Percentiles rank a stretch among this genome's conserved stretches.
These are phyloP conservation scores for Elaeis oleifera DNA, from an alignment of 202 grass and related monocot species.

Conservation along the genomic window DNA sequence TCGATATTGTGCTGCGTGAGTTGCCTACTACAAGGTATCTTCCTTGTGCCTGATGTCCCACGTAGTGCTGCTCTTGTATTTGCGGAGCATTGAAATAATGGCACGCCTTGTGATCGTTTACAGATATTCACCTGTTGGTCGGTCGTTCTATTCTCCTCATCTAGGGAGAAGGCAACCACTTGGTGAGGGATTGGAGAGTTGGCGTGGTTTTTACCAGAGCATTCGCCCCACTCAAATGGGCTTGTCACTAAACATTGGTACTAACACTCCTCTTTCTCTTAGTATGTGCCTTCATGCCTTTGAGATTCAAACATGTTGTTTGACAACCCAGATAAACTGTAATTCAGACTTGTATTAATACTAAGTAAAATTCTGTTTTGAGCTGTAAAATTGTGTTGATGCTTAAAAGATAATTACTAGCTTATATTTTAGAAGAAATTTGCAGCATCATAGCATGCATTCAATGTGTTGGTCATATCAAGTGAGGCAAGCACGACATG, in stretches of 20 bases:
- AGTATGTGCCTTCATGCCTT: neutral
- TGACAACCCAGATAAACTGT: too few species aligned
- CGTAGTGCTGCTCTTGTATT: neutral
- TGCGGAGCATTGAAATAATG: neutral
- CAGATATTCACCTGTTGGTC: constrained; percentile 80
- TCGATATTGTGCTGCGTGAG: constrained; percentile 90
- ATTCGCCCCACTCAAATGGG: constrained; percentile 98
- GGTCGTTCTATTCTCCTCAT: constrained; percentile 89
- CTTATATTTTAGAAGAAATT: too few species aligned
- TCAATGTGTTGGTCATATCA: too few species aligned
- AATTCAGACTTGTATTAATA: too few species aligned
- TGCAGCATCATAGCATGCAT: too few species aligned
- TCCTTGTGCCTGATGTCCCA: neutral
- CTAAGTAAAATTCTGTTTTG: too few species aligned
- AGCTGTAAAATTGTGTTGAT: too few species aligned
- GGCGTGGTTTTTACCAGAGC: constrained; percentile 97
- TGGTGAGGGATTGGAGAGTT: constrained; percentile 84
- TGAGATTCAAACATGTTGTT: too few species aligned
- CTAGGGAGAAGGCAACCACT: constrained; percentile 79
- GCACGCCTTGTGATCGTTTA: neutral
- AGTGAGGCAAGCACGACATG: too few species aligned
- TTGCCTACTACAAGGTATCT: constrained; percentile 65
- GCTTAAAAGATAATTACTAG: too few species aligned
- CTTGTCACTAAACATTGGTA: constrained; percentile 88
- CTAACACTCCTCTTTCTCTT: neutral